A percentile compares a stretch with the other conserved stretches of the same genome.
Conservation (phyloP, 441 rosid genomes). For the Brassica balearica region DNA sequence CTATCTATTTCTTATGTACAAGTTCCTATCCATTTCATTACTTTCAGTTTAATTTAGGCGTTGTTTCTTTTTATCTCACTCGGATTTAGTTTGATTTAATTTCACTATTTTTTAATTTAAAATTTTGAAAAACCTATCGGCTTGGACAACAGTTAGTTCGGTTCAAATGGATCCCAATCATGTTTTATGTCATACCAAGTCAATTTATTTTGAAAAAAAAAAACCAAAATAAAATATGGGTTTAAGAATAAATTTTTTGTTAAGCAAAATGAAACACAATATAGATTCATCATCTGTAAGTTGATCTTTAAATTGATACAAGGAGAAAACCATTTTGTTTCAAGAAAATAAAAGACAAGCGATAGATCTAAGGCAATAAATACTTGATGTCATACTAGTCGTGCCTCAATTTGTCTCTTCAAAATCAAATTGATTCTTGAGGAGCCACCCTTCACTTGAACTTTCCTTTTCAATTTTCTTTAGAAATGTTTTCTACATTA, state of each 20-base stretch:
- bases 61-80: background rate
- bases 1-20: background rate
- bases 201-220: background rate
- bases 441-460: conserved; percentile 43
- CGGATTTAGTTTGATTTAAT: background rate
- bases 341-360: conserved; percentile 27
- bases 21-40: background rate
- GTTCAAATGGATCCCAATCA: background rate
- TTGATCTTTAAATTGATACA: conserved; percentile 6
- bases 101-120: background rate
- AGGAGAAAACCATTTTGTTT: background rate
- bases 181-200: conserved; percentile 2
- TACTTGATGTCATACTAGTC: conserved; percentile 41
- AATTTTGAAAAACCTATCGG: background rate
- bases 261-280: background rate
- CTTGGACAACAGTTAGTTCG: background rate
- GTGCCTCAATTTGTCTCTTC: conserved; percentile 46
- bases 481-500: conserved; percentile 17
- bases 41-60: background rate
- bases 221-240: background rate
- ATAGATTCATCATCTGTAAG: background rate
- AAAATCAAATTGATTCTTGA: conserved; percentile 36
- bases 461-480: conserved; percentile 36
- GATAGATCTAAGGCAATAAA: conserved; percentile 42
- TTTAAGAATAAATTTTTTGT: background rate